Evolutionary conservation across 495 filamentous ascomycete species (phyloP).

Genomic region (Penicillium antarcticum): DNA sequence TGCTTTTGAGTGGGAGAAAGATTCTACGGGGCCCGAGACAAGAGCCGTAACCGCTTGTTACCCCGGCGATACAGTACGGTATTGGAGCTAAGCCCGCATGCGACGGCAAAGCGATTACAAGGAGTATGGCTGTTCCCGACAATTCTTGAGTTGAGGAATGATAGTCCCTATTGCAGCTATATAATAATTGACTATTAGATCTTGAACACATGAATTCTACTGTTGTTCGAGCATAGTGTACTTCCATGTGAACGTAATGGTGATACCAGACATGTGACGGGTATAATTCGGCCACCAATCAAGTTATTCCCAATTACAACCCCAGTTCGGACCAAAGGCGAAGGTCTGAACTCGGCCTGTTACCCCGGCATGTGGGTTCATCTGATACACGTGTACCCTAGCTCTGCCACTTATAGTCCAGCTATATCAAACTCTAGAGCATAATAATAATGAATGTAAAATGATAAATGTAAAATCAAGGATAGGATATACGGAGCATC

Average conservation of each 20-base stretch:
- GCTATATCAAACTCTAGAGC: too few relatives aligned
- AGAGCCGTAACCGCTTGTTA: conserved; percentile 44
- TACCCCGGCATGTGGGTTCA: conserved; percentile 1
- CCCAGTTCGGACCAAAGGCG: conserved; percentile 20
- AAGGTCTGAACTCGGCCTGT: conserved; percentile 5
- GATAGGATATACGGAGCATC: conserved; percentile 4
- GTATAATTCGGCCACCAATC: conserved; percentile 21
- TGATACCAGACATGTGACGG: conserved; percentile 32
- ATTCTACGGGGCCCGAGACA: conserved; percentile 39
- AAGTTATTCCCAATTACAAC: conserved; percentile 21
- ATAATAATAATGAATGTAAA: not conserved
- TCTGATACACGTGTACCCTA: too few relatives aligned
- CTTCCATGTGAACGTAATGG: conserved; percentile 10
- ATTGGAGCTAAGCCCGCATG: conserved; percentile 28
- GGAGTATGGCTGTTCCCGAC: not conserved
- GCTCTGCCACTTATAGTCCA: too few relatives aligned
- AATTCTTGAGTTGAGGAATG: not conserved
- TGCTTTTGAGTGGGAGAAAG: conserved; percentile 39
- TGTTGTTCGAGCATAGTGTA: too few relatives aligned
- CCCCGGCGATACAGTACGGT: conserved; percentile 35
- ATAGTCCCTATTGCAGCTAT: not conserved
- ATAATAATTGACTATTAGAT: too few relatives aligned
- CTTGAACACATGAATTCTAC: too few relatives aligned
- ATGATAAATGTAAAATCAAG: not conserved
- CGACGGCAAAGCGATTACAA: conserved; percentile 10